phyloP scores from a whole-genome alignment of 1,284 basidiomycete species.

The Gomphus bonarii region DNA sequence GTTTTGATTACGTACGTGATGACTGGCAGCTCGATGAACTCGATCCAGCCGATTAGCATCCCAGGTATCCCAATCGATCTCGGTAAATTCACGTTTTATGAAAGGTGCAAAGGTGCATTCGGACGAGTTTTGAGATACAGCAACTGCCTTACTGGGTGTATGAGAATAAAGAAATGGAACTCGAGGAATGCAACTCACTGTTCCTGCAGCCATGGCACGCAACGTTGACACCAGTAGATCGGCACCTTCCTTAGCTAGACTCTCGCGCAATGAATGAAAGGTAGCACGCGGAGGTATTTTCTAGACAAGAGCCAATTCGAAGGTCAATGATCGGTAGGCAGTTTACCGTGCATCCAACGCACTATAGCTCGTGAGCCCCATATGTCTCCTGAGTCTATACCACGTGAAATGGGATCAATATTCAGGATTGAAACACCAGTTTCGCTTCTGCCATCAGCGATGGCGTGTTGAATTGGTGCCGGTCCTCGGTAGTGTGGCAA shows the following conservation, averaged over 20 bases:
- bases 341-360: constrained; percentile 15
- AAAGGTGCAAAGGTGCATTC: constrained; percentile 46
- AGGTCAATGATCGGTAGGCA: background rate
- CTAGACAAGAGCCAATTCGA: constrained; percentile 23
- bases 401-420: constrained; percentile 46
- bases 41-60: constrained; percentile 46
- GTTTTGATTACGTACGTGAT: constrained; percentile 42
- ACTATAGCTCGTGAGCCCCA: constrained; percentile 40
- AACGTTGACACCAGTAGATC: constrained; percentile 62
- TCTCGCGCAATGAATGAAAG: constrained; percentile 49
- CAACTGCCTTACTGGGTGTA: constrained; percentile 29
- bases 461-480: constrained; percentile 83
- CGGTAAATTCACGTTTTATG: constrained; percentile 45
- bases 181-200: constrained; percentile 27
- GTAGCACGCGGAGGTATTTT: constrained; percentile 34
- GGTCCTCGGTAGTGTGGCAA: constrained; percentile 86
- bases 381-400: constrained; percentile 54
- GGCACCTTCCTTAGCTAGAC: constrained; percentile 58
- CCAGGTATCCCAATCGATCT: constrained; percentile 47
- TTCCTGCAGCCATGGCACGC: constrained; percentile 46
- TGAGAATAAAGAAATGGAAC: background rate
- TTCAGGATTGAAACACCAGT: constrained; percentile 67
- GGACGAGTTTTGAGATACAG: constrained; percentile 34
- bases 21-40: constrained; percentile 59
- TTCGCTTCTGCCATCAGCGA: constrained; percentile 49